phyloP scores from a whole-genome alignment of 495 filamentous ascomycete genomes.

The Aspergillus wentii region DNA sequence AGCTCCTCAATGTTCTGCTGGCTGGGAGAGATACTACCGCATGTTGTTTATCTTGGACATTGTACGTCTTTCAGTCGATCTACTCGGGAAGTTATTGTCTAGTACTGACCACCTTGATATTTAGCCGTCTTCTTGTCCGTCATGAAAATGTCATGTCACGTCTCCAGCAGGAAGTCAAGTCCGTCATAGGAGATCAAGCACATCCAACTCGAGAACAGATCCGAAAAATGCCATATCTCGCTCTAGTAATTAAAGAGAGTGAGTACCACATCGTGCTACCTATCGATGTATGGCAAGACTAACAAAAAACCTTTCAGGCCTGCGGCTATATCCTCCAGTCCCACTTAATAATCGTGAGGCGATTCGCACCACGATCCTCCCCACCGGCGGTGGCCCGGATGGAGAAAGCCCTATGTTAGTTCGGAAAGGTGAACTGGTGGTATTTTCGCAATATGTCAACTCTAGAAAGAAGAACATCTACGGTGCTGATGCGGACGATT shows the following conservation, averaged over 20 bases:
- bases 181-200: conserved; percentile 13
- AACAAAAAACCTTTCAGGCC: no score
- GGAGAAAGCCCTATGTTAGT: conserved; percentile 58
- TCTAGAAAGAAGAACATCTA: conserved; percentile 51
- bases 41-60: conserved; percentile 34
- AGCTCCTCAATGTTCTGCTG: conserved; percentile 52
- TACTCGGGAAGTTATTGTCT: not conserved
- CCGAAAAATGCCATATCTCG: conserved; percentile 33
- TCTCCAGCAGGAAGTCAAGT: conserved; percentile 20
- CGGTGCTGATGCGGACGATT: conserved; percentile 42
- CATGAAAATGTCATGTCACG: conserved; percentile 16
- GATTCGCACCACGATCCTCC: conserved; percentile 63
- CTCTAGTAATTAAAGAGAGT: conserved; percentile 40
- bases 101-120: not conserved
- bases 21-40: conserved; percentile 63
- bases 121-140: conserved; percentile 22
- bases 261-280: no score
- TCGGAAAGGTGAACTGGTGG: conserved; percentile 43
- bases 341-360: conserved; percentile 71
- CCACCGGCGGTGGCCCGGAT: conserved; percentile 65
- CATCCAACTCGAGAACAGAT: conserved; percentile 29
- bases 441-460: conserved; percentile 18
- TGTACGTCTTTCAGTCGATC: conserved; percentile 6
- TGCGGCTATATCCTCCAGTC: conserved; percentile 67
- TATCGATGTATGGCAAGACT: no score